Percentiles rank a stretch among this genome's conserved stretches.
Evolutionary conservation across 495 filamentous ascomycete genomes (phyloP).

Genomic region (Neurospora africana): DNA sequence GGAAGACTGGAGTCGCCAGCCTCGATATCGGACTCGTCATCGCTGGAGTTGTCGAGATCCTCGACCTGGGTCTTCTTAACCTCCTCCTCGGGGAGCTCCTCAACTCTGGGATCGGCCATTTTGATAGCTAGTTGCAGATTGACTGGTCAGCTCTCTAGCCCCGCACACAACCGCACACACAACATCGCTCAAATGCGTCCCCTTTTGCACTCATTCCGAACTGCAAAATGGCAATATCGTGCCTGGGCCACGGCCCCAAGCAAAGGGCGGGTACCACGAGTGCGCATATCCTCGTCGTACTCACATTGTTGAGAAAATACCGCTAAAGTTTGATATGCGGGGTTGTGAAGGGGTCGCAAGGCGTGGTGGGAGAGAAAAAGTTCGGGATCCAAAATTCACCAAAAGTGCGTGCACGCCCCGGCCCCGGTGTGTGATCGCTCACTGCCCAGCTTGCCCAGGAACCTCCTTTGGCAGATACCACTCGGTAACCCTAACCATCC

Average conservation of each 20-base stretch:
- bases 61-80: conserved; percentile 72
- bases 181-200: neutral
- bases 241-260: neutral
- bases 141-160: conserved; percentile 16
- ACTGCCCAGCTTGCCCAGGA: neutral
- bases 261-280: neutral
- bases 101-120: conserved; percentile 96
- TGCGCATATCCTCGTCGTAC: conserved; percentile 4
- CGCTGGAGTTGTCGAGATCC: conserved; percentile 58
- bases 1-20: conserved; percentile 65
- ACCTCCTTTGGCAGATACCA: neutral
- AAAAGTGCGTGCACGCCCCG: neutral
- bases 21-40: conserved; percentile 62
- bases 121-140: conserved; percentile 15
- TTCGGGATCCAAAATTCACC: conserved; percentile 21
- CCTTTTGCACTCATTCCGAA: neutral
- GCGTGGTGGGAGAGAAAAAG: conserved; percentile 23
- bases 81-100: conserved; percentile 91
- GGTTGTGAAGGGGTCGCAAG: conserved; percentile 14
- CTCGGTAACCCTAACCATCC: neutral
- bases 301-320: conserved; percentile 22
- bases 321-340: conserved; percentile 20
- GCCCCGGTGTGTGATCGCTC: neutral
- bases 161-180: conserved; percentile 10
- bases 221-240: conserved; percentile 1